Conservation (phyloP, 2,329 filamentous ascomycete genomes). For the Cladophialophora bantiana region DNA sequence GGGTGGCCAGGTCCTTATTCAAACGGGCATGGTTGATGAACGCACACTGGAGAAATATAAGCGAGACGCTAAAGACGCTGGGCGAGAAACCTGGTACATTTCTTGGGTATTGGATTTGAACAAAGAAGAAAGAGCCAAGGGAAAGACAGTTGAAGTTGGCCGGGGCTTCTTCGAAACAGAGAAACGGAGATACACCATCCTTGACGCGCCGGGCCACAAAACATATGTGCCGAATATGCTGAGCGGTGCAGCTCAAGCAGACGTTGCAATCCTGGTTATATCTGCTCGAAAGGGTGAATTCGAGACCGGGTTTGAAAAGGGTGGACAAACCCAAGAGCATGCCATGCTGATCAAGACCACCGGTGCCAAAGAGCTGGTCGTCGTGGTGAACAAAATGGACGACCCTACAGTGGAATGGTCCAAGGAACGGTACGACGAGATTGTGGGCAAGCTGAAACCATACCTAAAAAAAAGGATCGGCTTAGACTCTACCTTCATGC, state of each 20-base stretch:
- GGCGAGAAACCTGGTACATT: conserved; percentile 97
- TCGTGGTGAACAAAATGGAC: conserved; percentile 99
- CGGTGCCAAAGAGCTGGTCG: conserved; percentile 93
- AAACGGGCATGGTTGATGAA: conserved; percentile 98
- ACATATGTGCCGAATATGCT: conserved; percentile 99
- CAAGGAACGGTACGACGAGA: conserved; percentile 90
- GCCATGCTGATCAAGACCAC: conserved; percentile 98
- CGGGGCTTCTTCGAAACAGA: conserved; percentile 97
- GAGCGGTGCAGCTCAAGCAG: conserved; percentile 88
- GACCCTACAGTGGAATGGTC: conserved; percentile 96
- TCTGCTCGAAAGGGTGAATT: conserved; percentile 98
- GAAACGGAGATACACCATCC: conserved; percentile 92
- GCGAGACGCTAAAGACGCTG: conserved; percentile 92
- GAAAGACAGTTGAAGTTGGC: conserved; percentile 97
- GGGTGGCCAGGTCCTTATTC: conserved; percentile 89
- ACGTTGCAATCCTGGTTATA: conserved; percentile 94
- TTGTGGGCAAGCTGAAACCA: conserved; percentile 81
- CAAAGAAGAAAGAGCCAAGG: conserved; percentile 93
- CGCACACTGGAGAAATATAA: conserved; percentile 98
- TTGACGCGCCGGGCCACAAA: conserved; percentile 97
- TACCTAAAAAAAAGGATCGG: conserved; percentile 75
- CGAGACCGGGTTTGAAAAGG: conserved; percentile 96
- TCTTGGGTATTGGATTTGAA: conserved; percentile 98
- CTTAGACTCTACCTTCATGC: conserved; percentile 93
- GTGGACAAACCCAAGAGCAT: conserved; percentile 93